Conservation (phyloP, 2,329 filamentous ascomycete genomes). For the Aspergillus niger region DNA sequence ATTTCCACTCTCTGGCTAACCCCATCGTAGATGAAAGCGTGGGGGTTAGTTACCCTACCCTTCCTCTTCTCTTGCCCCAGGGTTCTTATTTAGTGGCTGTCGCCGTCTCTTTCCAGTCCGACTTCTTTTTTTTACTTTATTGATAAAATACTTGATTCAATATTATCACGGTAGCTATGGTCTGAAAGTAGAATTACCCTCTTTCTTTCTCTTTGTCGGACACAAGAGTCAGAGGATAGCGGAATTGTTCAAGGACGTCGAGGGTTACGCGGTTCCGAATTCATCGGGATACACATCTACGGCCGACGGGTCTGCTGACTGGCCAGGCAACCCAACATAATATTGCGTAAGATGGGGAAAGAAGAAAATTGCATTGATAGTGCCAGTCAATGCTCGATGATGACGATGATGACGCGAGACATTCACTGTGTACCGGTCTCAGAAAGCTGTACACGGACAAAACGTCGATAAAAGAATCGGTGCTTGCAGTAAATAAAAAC, state of each 20-base stretch:
- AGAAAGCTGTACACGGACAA: constrained; percentile 17
- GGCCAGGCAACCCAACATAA: too few relatives aligned
- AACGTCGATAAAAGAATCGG: constrained; percentile 8
- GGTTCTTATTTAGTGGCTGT: neutral
- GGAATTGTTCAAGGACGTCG: too few relatives aligned
- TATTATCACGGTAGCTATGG: too few relatives aligned
- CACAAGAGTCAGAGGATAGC: neutral
- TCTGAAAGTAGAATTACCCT: too few relatives aligned
- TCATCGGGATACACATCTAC: too few relatives aligned
- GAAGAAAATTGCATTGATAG: constrained; percentile 12
- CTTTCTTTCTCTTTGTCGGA: neutral
- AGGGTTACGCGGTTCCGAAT: too few relatives aligned
- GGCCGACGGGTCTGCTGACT: neutral
- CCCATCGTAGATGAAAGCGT: neutral
- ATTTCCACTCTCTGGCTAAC: neutral
- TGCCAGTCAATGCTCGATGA: constrained; percentile 12
- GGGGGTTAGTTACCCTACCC: neutral
- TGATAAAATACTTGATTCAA: too few relatives aligned
- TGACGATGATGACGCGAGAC: constrained; percentile 8
- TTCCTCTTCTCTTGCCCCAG: too few relatives aligned
- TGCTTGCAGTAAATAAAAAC: constrained; percentile 10
- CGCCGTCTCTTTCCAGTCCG: neutral
- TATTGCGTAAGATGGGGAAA: neutral
- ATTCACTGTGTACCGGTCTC: constrained; percentile 19
- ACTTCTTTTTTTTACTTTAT: neutral